Evolutionary conservation across 352 stramenopile genomes (phyloP).

Genomic region (Thalassiosira livingstoniorum): DNA sequence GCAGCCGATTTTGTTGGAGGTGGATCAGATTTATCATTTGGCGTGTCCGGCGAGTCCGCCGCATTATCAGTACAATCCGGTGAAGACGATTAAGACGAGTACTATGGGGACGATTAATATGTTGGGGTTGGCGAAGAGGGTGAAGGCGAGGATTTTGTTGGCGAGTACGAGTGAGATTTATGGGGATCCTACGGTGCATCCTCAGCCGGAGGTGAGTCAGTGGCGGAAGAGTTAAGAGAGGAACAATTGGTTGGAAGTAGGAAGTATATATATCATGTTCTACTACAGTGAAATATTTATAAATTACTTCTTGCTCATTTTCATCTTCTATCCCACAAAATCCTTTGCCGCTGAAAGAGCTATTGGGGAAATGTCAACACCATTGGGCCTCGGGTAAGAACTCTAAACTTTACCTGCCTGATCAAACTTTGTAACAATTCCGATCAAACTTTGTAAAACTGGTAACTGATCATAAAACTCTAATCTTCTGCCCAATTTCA

Average conservation of each 20-base stretch:
- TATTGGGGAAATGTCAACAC: conserved; percentile 94
- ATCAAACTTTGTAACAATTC: too few relatives aligned
- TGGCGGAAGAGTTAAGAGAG: too few relatives aligned
- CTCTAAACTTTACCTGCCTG: too few relatives aligned
- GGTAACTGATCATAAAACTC: too few relatives aligned
- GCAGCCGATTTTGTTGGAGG: conserved; percentile 94
- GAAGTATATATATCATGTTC: too few relatives aligned
- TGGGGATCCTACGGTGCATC: conserved; percentile 94
- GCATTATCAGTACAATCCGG: conserved; percentile 99
- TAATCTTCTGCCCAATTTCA: too few relatives aligned
- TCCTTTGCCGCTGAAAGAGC: too few relatives aligned
- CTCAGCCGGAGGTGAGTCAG: conserved; percentile 90
- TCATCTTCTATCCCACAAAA: neutral
- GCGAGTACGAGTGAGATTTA: conserved; percentile 96
- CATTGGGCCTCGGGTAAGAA: conserved; percentile 90
- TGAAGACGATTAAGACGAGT: conserved; percentile 95
- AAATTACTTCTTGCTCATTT: too few relatives aligned
- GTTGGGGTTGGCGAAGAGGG: conserved; percentile 94
- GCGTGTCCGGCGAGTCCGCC: conserved; percentile 95
- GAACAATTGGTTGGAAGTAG: too few relatives aligned
- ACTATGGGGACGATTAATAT: conserved; percentile 94
- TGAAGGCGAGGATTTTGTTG: conserved; percentile 94
- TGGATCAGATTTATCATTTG: conserved; percentile 98
- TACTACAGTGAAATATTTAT: too few relatives aligned
- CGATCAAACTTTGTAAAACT: too few relatives aligned